Conservation (phyloP, 2,329 filamentous ascomycete species). For the Aspergillus puulaauensis region DNA sequence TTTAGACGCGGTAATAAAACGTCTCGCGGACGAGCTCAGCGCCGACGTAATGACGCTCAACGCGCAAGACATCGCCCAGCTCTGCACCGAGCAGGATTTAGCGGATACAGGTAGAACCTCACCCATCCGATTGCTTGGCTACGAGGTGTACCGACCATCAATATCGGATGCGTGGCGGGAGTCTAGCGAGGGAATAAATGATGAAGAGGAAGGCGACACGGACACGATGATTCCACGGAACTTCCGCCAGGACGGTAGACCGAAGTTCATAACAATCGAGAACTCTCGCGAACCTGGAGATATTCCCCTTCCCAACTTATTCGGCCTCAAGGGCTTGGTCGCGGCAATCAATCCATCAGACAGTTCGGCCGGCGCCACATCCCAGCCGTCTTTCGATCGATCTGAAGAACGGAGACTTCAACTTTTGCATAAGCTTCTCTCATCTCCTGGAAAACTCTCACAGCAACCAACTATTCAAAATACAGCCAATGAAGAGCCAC, state of each 20-base stretch:
- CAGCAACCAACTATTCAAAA: constrained; percentile 1
- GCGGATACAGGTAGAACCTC: constrained; percentile 34
- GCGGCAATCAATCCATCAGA: constrained; percentile 33
- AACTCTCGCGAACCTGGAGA: constrained; percentile 30
- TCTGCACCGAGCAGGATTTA: constrained; percentile 44
- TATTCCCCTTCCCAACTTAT: constrained; percentile 32
- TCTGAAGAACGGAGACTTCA: constrained; percentile 34
- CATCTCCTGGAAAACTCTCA: constrained; percentile 19
- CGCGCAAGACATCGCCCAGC: constrained; percentile 47
- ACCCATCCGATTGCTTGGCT: constrained; percentile 48
- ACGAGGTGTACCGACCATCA: constrained; percentile 52
- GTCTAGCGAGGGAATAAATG: constrained; percentile 48
- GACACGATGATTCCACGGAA: constrained; percentile 28
- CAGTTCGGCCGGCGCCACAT: constrained; percentile 16
- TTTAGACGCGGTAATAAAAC: constrained; percentile 62
- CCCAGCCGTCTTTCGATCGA: constrained; percentile 20
- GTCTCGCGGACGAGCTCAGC: constrained; percentile 59
- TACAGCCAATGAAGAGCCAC: constrained; percentile 10
- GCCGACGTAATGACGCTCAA: constrained; percentile 45
- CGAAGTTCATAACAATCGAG: constrained; percentile 37
- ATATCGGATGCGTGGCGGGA: constrained; percentile 33
- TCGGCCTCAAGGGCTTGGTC: constrained; percentile 32
- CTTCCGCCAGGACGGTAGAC: constrained; percentile 19
- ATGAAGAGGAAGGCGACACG: constrained; percentile 46
- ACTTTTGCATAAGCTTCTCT: constrained; percentile 37